phyloP scores from a whole-genome alignment of 495 filamentous ascomycete species.

The Clohesyomyces aquaticus region DNA sequence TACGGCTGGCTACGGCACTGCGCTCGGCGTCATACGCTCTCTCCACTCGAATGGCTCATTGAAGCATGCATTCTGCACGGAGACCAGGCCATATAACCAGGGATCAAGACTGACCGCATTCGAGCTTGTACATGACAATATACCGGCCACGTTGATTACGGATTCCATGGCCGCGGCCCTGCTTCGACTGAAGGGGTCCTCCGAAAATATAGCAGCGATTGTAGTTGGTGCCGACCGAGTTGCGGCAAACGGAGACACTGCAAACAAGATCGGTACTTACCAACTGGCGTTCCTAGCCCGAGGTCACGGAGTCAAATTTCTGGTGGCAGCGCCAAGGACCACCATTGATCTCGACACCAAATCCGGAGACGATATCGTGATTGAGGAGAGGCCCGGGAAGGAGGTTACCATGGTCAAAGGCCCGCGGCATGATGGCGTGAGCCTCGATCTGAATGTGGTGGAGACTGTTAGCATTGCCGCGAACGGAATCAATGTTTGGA shows the following conservation, averaged over 20 bases:
- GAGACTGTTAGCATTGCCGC: slow-evolving; percentile 80
- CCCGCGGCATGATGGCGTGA: slow-evolving; percentile 51
- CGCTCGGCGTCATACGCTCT: slow-evolving; percentile 90
- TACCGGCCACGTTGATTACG: slow-evolving; percentile 91
- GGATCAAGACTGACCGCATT: slow-evolving; percentile 93
- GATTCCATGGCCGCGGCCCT: slow-evolving; percentile 95
- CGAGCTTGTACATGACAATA: slow-evolving; percentile 88
- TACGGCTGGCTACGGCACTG: slow-evolving; percentile 94
- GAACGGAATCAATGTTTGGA: slow-evolving; percentile 83
- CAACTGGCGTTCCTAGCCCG: slow-evolving; percentile 80
- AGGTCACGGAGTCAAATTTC: slow-evolving; percentile 87
- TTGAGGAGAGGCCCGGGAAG: slow-evolving; percentile 78
- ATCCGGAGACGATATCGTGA: slow-evolving; percentile 75
- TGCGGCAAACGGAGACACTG: slow-evolving; percentile 94
- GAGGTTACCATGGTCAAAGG: slow-evolving; percentile 85
- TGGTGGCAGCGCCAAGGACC: slow-evolving; percentile 92
- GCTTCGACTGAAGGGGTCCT: slow-evolving; percentile 58
- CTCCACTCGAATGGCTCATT: slow-evolving; percentile 67
- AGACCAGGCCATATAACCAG: slow-evolving; percentile 97
- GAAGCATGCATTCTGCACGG: slow-evolving; percentile 87
- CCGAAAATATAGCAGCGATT: slow-evolving; percentile 73
- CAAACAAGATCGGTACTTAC: slow-evolving; percentile 99
- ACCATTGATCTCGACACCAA: slow-evolving; percentile 85
- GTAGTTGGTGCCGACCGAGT: slow-evolving; percentile 95
- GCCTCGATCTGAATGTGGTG: slow-evolving; percentile 56